Evolutionary conservation across 768 basidiomycete genomes (phyloP), one percentile per base, ranked within the genome.

Genomic region (Suillus clintonianus): DNA sequence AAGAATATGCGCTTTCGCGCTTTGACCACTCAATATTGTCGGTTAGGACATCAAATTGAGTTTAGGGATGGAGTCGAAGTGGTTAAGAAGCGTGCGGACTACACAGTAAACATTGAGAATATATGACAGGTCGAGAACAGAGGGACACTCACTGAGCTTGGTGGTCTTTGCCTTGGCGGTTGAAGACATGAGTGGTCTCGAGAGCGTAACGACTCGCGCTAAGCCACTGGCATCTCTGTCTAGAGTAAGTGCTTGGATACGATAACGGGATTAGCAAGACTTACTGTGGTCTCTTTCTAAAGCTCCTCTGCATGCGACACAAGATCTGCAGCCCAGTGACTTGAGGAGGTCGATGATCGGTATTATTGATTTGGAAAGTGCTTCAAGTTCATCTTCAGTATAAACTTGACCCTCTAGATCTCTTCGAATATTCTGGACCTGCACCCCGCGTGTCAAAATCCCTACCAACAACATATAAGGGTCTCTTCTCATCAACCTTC

Each of bases 81-180:
- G 90, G 75, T 92, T 92, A 70, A 99, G 92, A 27, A 99, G 84
- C 14, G 95, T 97, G 48, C 97, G 89, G 78, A 98, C 95, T 97
- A 66, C 27, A 65, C 53, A 13, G 22, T 32, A 24, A 55, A 27
- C 53, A 19, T 58, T 37, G 14, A 27, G 8, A 19, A 37, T 22
- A 15, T 22, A 65, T 13, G 57, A 59, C 2, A 41, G n/a, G 55
- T 32, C 47, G 24, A 59, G 19, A 27, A 56, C 11, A 4, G 36
- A 45, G 48, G 37, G 17, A 24, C 32, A 56, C 64, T 69, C 65
- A 95, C 95, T 97, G 67, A 98, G 87, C 79, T 97, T 97, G 4
- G 95, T 95, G 0, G 97, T 97, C 78, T 98, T 97, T 1, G 95
- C 96, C 77, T 98, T 98, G 17, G 96, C 96, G 0, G 94, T 92